Conservation (phyloP, 106 monocot species). For the Posidonia australis region DNA sequence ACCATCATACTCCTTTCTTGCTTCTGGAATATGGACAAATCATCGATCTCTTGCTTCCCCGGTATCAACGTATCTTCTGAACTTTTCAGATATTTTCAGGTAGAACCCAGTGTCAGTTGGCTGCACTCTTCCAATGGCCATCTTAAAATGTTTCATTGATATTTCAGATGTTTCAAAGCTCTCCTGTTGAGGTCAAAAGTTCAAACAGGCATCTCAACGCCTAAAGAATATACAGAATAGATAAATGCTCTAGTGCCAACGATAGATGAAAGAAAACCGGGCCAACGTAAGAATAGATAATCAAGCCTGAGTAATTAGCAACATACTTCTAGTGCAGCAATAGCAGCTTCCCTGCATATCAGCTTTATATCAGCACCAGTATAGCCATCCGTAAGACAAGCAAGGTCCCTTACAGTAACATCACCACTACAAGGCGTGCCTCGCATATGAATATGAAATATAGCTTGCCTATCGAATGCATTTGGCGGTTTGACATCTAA, state of each 20-base stretch:
- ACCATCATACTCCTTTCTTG: background rate
- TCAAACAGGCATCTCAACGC: background rate
- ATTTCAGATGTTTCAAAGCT: slow-evolving; percentile 48
- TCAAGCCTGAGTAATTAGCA: background rate
- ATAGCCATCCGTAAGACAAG: slow-evolving; percentile 66
- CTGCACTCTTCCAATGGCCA: slow-evolving; percentile 39
- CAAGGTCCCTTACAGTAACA: slow-evolving; percentile 49
- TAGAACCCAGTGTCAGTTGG: slow-evolving; percentile 64
- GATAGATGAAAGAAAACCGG: too few species aligned
- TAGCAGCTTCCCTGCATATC: slow-evolving; percentile 57
- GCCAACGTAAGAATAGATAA: background rate
- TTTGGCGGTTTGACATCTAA: slow-evolving; percentile 83
- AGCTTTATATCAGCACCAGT: slow-evolving; percentile 96
- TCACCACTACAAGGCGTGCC: slow-evolving; percentile 48
- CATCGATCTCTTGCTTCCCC: slow-evolving; percentile 4
- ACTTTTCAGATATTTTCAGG: slow-evolving; percentile 41
- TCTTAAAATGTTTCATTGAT: slow-evolving; percentile 54
- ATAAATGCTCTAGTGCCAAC: background rate
- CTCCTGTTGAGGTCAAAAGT: slow-evolving; percentile 41
- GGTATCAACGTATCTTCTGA: slow-evolving; percentile 34
- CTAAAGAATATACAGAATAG: background rate
- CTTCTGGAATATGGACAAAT: background rate
- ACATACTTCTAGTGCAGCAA: slow-evolving; percentile 61
- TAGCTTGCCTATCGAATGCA: slow-evolving; percentile 56
- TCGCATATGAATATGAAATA: slow-evolving; percentile 66